phyloP scores from a whole-genome alignment of 768 basidiomycete species.

The Naganishia antarctica region DNA sequence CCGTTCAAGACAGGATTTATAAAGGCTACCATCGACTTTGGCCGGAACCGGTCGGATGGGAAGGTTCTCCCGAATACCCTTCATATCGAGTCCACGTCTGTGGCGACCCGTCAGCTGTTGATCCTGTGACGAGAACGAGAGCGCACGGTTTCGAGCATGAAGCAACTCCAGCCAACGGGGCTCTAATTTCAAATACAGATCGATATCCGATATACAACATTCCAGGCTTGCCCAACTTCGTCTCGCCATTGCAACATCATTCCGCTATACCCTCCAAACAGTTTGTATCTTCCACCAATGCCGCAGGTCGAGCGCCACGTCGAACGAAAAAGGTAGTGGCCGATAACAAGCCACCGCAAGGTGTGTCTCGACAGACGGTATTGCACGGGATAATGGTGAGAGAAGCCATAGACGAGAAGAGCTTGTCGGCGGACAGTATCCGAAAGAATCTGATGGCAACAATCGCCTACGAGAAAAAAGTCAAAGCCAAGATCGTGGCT shows the following conservation, averaged over 20 bases:
- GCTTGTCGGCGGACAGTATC: background rate
- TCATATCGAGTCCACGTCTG: slow-evolving; percentile 15
- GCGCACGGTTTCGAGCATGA: background rate
- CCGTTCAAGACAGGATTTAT: slow-evolving; percentile 12
- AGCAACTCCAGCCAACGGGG: background rate
- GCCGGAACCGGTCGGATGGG: slow-evolving; percentile 12
- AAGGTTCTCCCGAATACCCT: slow-evolving; percentile 10
- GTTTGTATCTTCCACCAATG: background rate
- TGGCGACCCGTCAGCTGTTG: background rate
- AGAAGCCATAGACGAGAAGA: slow-evolving; percentile 3
- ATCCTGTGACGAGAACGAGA: slow-evolving; percentile 8
- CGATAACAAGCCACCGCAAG: slow-evolving; percentile 4
- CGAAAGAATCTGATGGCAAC: background rate
- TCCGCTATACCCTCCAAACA: slow-evolving; percentile 4
- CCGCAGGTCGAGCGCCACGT: background rate
- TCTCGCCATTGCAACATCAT: background rate
- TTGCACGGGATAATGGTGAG: slow-evolving; percentile 5
- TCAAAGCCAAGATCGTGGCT: background rate
- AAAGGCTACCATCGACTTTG: slow-evolving; percentile 7
- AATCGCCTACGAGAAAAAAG: slow-evolving; percentile 1
- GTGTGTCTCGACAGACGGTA: slow-evolving; percentile 3
- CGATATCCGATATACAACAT: background rate
- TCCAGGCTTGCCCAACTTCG: background rate
- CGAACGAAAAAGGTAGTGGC: background rate
- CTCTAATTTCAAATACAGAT: no score